These are phyloP conservation scores for Phaeoacremonium minimum DNA, from an alignment of 2,329 filamentous ascomycete species.

Conservation along the genomic window DNA sequence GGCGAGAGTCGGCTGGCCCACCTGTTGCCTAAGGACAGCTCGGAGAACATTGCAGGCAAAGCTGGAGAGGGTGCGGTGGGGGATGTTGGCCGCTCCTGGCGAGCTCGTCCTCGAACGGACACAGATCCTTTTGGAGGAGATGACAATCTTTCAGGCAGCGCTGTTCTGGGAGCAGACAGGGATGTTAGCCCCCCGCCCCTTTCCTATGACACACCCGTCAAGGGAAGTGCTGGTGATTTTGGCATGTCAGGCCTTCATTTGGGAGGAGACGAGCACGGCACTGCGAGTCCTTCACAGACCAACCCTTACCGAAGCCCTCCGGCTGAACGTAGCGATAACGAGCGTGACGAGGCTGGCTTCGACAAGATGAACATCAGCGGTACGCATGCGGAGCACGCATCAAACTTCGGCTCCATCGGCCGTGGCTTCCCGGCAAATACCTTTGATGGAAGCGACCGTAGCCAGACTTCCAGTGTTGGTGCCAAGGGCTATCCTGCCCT, in stretches of 20 bases:
- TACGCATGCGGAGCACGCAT: conserved; percentile 30
- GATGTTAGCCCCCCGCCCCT: conserved; percentile 53
- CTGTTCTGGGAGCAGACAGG: conserved; percentile 70
- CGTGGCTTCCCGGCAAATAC: conserved; percentile 45
- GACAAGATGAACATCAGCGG: conserved; percentile 44
- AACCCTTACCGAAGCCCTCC: conserved; percentile 94
- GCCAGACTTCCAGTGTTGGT: conserved; percentile 86
- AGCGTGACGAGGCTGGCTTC: conserved; percentile 45
- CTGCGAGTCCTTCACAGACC: conserved; percentile 87
- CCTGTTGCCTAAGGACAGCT: conserved; percentile 72
- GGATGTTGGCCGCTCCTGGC: conserved; percentile 45
- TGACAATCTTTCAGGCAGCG: conserved; percentile 60
- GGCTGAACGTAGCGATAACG: conserved; percentile 58
- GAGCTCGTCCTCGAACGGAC: conserved; percentile 61
- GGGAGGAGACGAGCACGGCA: conserved; percentile 54
- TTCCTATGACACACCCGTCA: conserved; percentile 49
- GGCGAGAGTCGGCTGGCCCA: conserved; percentile 84
- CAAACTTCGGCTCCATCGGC: conserved; percentile 49
- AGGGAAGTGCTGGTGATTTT: conserved; percentile 53
- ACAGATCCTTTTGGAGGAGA: conserved; percentile 73
- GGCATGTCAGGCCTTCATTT: conserved; percentile 58
- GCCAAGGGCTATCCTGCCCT: conserved; percentile 67
- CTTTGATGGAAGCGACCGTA: conserved; percentile 77
- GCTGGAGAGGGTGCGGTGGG: conserved; percentile 41
- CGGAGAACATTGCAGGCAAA: conserved; percentile 56